Evolutionary conservation across 2,329 filamentous ascomycete species (phyloP), one percentile per base, ranked within the genome.

Genomic region (Aspergillus glaucus): DNA sequence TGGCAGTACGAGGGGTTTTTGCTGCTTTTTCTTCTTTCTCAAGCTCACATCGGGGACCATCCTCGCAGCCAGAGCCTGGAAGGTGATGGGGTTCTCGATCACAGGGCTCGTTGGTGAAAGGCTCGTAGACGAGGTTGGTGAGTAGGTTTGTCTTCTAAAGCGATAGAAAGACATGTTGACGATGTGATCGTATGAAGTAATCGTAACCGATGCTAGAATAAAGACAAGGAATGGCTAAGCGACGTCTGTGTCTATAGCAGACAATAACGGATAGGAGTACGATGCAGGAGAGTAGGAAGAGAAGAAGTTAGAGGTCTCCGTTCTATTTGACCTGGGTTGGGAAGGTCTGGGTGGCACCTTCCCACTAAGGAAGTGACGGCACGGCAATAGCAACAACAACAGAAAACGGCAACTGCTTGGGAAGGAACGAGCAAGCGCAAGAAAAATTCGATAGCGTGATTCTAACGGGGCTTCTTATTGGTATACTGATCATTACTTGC

Each of bases 21-120:
- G 55, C 6, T 59, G 43, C 26, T 53, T 56, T 17, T 51, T 50
- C 24, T 47, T 56, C 47, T 53, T 53, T 14, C 50, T 55, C n/a
- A 58, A 15, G 9, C 51, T 58, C n/a, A 50, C 40, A 17, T 63
- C 55, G 15, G 55, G 46, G 10, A 54, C 42, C 1, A 46, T 43
- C 6, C 50, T 56, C 4, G 49, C 22, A 26, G 53, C 41, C 22
- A 59, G 46, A 0, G 55, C 47, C 9, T 54, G 54, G 26, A 59
- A 57, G 17, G 51, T 52, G 6, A 55, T 28, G 6, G 59, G 57
- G 22, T 57, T 55, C 32, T 60, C 51, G 21, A 62, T 54, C 3
- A 51, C 47, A 8, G 58, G 57, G 9, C 52, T 45, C 5, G 46
- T 51, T 19, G 58, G 49, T 21, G 57, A 55, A 40, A 52, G 37